phyloP scores from a whole-genome alignment of 345 rosid genomes.

The Aquilaria sinensis region DNA sequence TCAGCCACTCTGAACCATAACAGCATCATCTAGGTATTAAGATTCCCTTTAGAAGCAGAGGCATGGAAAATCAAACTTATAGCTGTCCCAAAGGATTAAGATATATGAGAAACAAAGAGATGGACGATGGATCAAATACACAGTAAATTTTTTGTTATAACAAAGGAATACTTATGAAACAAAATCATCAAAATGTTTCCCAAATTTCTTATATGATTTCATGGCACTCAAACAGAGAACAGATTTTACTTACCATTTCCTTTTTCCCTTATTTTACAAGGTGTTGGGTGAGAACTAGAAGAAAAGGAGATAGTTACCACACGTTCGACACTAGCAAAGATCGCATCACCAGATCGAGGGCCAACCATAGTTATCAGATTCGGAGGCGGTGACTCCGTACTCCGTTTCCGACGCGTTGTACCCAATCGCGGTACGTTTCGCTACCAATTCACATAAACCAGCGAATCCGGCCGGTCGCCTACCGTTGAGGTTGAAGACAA shows the following conservation, averaged over 20 bases:
- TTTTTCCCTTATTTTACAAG: too few species aligned
- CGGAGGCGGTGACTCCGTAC: too few species aligned
- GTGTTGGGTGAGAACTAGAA: too few species aligned
- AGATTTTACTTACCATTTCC: too few species aligned
- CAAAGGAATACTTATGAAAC: not conserved
- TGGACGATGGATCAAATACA: not conserved
- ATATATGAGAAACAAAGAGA: too few species aligned
- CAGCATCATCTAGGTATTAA: not conserved
- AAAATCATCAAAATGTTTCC: not conserved
- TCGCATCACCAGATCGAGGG: constrained; percentile 90
- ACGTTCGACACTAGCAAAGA: constrained; percentile 82
- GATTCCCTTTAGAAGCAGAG: too few species aligned
- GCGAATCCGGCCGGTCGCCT: too few species aligned
- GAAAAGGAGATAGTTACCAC: constrained; percentile 41
- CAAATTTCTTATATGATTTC: not conserved
- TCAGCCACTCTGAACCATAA: constrained; percentile 5
- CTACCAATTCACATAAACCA: too few species aligned
- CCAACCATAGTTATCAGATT: not conserved
- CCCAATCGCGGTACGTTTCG: too few species aligned
- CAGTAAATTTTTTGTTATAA: not conserved
- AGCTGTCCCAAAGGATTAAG: not conserved
- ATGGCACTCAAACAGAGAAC: not conserved
- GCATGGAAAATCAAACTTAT: not conserved
- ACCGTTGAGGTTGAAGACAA: too few species aligned
- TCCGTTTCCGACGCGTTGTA: too few species aligned